Base-by-base conservation (phyloP, 1,284 basidiomycete genomes). In the Sanghuangporus weigelae region DNA sequence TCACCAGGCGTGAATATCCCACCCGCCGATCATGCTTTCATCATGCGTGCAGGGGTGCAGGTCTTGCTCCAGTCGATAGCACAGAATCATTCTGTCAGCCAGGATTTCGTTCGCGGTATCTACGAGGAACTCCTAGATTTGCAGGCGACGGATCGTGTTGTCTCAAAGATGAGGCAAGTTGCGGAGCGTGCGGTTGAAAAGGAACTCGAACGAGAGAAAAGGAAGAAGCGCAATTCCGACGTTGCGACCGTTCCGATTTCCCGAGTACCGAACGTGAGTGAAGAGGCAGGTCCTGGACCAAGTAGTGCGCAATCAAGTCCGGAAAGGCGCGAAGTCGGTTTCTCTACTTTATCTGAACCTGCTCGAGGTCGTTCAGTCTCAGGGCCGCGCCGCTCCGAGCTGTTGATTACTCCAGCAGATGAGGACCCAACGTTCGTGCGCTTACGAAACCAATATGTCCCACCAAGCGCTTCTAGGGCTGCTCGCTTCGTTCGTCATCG, bases 381-480 rank as follows among this genome's bases (percentile, higher is more conserved):
- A n/a, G 35, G 16, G 4, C 10, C 35, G 8, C 53, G 53, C 21
- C 57, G 51, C 14, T 26, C n/a, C 14, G 61, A 46, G 21, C 46
- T 62, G 23, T 14, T 50, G 2, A 51, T 40, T 21, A 66, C 53
- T 10, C 64, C 64, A 39, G 61, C 64, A 12, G 50, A 59, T n/a
- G 57, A 53, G 39, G 64, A 63, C 35, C 26, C 36, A n/a, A 23
- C 44, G 2, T 31, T 59, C 46, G 38, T 21, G 10, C 62, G 54
- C 7, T 31, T 56, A 35, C 48, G 54, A 19, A 53, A 51, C 36
- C 39, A 14, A 23, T 66, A 62, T 23, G 42, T 48, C 7, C 64
- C 64, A 16, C 64, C 64, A 19, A 59, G 60, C 35, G n/a, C 60
- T n/a, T 62, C 60, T n/a, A 54, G 64, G 7, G 64, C 64, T 10